Conservation (phyloP, 2,329 filamentous ascomycete genomes). For the Pseudocercospora pini-densiflorae region DNA sequence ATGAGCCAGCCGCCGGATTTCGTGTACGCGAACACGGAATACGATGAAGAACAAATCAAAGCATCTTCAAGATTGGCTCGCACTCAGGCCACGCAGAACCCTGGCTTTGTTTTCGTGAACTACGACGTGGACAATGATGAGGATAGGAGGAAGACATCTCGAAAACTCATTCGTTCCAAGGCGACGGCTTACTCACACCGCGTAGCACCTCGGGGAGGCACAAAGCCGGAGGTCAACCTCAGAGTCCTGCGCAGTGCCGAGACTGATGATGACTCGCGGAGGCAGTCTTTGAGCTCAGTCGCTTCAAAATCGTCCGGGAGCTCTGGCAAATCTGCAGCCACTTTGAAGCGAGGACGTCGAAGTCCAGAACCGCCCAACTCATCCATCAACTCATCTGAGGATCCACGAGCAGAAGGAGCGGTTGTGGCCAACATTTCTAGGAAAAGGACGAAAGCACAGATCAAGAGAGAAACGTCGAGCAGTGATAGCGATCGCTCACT, state of each 20-base stretch:
- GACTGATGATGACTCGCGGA: conserved; percentile 12
- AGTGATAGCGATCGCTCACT: conserved; percentile 19
- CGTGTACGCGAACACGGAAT: conserved; percentile 27
- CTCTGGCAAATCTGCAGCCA: neutral
- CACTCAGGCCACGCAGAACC: conserved; percentile 18
- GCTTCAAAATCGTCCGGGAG: neutral
- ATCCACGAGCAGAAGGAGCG: neutral
- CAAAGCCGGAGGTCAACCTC: conserved; percentile 21
- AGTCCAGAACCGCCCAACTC: neutral
- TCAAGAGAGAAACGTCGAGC: conserved; percentile 13
- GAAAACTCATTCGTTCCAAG: conserved; percentile 27
- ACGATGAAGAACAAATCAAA: conserved; percentile 23
- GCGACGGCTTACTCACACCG: conserved; percentile 29
- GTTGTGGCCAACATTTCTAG: conserved; percentile 16
- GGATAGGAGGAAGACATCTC: conserved; percentile 19
- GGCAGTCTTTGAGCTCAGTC: neutral
- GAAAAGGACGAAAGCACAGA: conserved; percentile 6
- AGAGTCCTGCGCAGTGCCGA: conserved; percentile 10
- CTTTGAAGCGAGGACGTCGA: conserved; percentile 9
- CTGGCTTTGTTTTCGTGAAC: conserved; percentile 28
- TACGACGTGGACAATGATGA: conserved; percentile 20
- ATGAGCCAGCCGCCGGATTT: conserved; percentile 22
- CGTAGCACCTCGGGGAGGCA: conserved; percentile 22
- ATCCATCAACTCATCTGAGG: neutral
- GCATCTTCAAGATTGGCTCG: conserved; percentile 16